A percentile compares a stretch with the other conserved stretches of the same genome.
Conservation (phyloP, 2,329 filamentous ascomycete genomes). For the Trichoderma simmonsii region DNA sequence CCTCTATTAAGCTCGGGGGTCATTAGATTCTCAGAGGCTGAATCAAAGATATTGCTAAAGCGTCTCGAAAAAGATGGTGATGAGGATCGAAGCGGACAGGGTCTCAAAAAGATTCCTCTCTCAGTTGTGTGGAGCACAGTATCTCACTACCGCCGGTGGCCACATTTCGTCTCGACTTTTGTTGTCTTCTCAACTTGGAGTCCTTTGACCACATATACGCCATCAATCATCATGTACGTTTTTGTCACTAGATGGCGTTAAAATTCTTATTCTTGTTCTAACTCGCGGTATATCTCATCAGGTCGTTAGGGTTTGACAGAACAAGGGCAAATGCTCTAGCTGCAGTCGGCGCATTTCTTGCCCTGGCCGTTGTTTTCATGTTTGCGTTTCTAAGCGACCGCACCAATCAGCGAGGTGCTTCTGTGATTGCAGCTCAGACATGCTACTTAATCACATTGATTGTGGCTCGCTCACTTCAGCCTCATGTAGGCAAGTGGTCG, state of each 20-base stretch:
- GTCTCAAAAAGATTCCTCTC: slow-evolving; percentile 34
- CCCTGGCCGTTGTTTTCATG: slow-evolving; percentile 45
- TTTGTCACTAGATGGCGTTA: neutral
- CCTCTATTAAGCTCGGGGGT: slow-evolving; percentile 31
- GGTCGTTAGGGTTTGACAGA: slow-evolving; percentile 44
- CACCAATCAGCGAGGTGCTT: slow-evolving; percentile 41
- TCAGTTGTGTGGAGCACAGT: slow-evolving; percentile 43
- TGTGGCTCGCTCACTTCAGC: slow-evolving; percentile 39
- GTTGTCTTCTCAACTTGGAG: slow-evolving; percentile 52
- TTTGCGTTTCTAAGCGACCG: slow-evolving; percentile 49
- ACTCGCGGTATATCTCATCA: slow-evolving; percentile 6
- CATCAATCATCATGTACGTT: slow-evolving; percentile 41
- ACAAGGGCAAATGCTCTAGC: slow-evolving; percentile 47
- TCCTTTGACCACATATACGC: slow-evolving; percentile 50
- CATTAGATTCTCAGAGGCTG: neutral
- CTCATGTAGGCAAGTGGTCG: slow-evolving; percentile 45
- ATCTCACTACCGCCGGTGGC: slow-evolving; percentile 45
- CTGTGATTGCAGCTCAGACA: slow-evolving; percentile 43
- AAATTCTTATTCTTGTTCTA: neutral
- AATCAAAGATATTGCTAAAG: neutral
- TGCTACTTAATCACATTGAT: slow-evolving; percentile 46
- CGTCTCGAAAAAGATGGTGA: neutral
- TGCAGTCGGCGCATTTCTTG: slow-evolving; percentile 41
- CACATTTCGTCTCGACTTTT: slow-evolving; percentile 47
- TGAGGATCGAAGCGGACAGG: slow-evolving; percentile 19